Conservation (phyloP, 495 filamentous ascomycete genomes). For the Arthonia radiata region DNA sequence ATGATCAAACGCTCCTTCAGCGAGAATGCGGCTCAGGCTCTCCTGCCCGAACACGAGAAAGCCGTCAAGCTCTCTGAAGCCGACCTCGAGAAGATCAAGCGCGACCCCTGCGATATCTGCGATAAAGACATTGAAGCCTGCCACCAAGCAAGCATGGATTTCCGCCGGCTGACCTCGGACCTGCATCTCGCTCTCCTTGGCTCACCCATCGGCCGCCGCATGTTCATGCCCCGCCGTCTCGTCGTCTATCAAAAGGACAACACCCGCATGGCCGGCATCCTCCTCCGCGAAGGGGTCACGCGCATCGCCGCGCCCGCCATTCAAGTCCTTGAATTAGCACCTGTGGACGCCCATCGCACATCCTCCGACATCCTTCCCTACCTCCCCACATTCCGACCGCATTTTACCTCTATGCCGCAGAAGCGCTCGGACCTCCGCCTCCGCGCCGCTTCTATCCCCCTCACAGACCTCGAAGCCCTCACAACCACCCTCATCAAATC, state of each 20-base stretch:
- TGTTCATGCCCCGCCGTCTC: conserved; percentile 47
- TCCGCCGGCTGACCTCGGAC: conserved; percentile 42
- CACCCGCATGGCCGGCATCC: conserved; percentile 51
- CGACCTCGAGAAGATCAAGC: conserved; percentile 68
- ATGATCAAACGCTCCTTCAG: conserved; percentile 99
- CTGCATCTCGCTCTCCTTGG: conserved; percentile 43
- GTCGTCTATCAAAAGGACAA: conserved; percentile 55
- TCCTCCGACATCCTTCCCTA: conserved; percentile 62
- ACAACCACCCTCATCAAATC: conserved; percentile 44
- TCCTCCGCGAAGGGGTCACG: conserved; percentile 47
- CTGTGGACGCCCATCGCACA: conserved; percentile 33
- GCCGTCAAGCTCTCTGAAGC: conserved; percentile 80
- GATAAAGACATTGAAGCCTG: conserved; percentile 53
- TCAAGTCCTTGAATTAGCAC: conserved; percentile 52
- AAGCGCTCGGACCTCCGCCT: conserved; percentile 26
- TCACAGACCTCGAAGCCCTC: conserved; percentile 56
- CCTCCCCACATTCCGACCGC: conserved; percentile 33
- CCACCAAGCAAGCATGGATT: conserved; percentile 59
- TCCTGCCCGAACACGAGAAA: conserved; percentile 85
- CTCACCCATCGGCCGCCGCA: conserved; percentile 54
- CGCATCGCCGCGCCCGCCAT: conserved; percentile 35
- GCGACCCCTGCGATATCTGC: conserved; percentile 62
- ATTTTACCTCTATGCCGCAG: conserved; percentile 32
- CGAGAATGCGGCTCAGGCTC: conserved; percentile 91
- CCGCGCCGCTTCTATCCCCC: conserved; percentile 36